Conservation (phyloP, 2,329 filamentous ascomycete genomes). For the Colletotrichum filicis region DNA sequence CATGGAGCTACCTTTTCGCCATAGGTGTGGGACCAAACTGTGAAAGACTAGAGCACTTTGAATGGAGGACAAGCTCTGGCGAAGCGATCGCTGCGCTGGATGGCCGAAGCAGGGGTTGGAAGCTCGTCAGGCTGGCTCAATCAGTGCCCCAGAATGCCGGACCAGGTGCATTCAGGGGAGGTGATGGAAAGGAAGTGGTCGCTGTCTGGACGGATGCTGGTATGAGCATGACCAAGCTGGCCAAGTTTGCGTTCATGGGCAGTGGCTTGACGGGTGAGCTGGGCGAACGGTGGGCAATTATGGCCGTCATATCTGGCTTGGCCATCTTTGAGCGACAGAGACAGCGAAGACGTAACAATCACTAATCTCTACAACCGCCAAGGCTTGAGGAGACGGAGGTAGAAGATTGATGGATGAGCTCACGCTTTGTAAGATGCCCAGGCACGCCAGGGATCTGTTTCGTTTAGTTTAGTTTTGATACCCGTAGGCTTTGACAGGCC, state of each 20-base stretch:
- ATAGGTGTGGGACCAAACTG: conserved; percentile 43
- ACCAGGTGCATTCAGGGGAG: conserved; percentile 31
- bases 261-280: conserved; percentile 50
- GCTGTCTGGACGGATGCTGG: conserved; percentile 49
- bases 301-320: conserved; percentile 50
- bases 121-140: conserved; percentile 51
- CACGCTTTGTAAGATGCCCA: background rate
- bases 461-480: conserved; percentile 24
- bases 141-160: conserved; percentile 12
- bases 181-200: conserved; percentile 54
- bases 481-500: background rate
- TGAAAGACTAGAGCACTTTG: conserved; percentile 47
- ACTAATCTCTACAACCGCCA: background rate
- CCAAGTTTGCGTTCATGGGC: conserved; percentile 53
- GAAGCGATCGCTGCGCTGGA: conserved; percentile 47
- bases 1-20: conserved; percentile 44
- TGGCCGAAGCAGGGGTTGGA: conserved; percentile 49
- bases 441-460: conserved; percentile 1
- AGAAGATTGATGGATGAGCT: background rate
- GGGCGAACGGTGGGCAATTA: conserved; percentile 54
- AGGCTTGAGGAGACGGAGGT: too few relatives aligned
- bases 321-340: conserved; percentile 34
- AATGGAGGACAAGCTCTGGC: conserved; percentile 54
- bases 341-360: conserved; percentile 13
- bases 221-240: conserved; percentile 47